Base-by-base conservation (phyloP, 129 eudicot species). In the Ambrosia artemisiifolia region DNA sequence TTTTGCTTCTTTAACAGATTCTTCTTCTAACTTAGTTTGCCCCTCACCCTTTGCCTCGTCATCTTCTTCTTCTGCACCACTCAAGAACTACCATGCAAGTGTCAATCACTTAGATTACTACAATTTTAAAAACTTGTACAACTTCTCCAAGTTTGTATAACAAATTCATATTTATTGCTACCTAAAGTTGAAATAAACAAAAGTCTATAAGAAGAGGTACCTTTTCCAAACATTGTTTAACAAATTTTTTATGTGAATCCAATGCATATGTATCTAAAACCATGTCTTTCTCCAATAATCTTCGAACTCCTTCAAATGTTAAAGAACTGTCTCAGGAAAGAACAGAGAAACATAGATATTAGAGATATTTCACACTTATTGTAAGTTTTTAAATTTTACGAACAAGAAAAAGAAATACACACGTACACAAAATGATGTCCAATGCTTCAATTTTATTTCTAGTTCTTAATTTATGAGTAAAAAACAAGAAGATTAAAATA, bases 281-380 rank as follows among this genome's bases (percentile, higher is more conserved):
- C 80, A 94, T 53, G 79, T 94, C 97, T 78, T 90, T 78, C 84
- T 94, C 99, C 76, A 90, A 63, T 64, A 90, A 59, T 81, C 99
- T 84, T 77, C 97, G 67, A 40, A 90, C 96, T 33, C 83, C 81
- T 76, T 72, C 99, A 82, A 94, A 63, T 67, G 97, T 88, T 79
- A 94, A 70, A 40, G 94, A 80, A 47, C 99, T 94, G 93, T 74
- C 69, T 33, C 32, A 11, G 33, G 40, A 49, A 67, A 32, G 35
- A 30, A 30, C 57, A 19, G 17, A 7, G 10, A 30, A 76, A 54
- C 49, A 32, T 46, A 47, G 3, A 68, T 44, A 46, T 68, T 47
- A 76, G 50, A 68, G 67, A 33, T 42, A 75, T 44, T 55, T 43
- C 61, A 75, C 33, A 16, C 60, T 19, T 44, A 33, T 18, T 38